Evolutionary conservation across 2,329 filamentous ascomycete genomes (phyloP).

Genomic region (Colletotrichum karsti): DNA sequence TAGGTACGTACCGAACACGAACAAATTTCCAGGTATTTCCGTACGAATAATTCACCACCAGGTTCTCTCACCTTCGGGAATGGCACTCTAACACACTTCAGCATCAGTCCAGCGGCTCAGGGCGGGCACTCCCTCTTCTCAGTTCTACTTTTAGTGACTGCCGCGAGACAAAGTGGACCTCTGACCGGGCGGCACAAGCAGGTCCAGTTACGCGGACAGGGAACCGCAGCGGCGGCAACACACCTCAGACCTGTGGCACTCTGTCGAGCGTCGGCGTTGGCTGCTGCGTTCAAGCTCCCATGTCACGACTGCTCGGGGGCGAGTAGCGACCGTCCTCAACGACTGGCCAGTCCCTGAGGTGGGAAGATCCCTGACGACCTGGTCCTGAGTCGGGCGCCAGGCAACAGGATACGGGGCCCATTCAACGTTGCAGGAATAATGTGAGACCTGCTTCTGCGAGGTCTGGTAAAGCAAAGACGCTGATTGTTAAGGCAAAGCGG

Average conservation of each 20-base stretch:
- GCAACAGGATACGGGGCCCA: constrained; percentile 11
- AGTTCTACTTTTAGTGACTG: neutral
- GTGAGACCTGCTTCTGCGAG: constrained; percentile 9
- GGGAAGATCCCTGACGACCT: constrained; percentile 13
- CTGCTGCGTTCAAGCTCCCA: neutral
- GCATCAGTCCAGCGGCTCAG: neutral
- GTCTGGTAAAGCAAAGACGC: neutral
- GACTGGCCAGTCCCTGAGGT: neutral
- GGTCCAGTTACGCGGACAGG: constrained; percentile 17
- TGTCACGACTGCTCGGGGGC: neutral
- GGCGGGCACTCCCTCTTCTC: neutral
- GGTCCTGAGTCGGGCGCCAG: constrained; percentile 13
- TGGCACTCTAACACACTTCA: neutral
- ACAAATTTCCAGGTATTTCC: too few relatives aligned
- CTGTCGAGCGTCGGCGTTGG: neutral
- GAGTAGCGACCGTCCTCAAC: neutral
- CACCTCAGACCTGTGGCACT: neutral
- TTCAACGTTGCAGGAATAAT: constrained; percentile 14
- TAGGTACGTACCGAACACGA: too few relatives aligned
- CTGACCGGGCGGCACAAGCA: constrained; percentile 6
- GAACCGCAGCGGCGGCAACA: constrained; percentile 8
- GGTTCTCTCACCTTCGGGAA: neutral
- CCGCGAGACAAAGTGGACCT: neutral
- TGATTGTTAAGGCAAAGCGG: neutral
- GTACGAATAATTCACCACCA: too few relatives aligned